phyloP scores from a whole-genome alignment of 2,329 filamentous ascomycete genomes.

The Pyrenophora seminiperda region DNA sequence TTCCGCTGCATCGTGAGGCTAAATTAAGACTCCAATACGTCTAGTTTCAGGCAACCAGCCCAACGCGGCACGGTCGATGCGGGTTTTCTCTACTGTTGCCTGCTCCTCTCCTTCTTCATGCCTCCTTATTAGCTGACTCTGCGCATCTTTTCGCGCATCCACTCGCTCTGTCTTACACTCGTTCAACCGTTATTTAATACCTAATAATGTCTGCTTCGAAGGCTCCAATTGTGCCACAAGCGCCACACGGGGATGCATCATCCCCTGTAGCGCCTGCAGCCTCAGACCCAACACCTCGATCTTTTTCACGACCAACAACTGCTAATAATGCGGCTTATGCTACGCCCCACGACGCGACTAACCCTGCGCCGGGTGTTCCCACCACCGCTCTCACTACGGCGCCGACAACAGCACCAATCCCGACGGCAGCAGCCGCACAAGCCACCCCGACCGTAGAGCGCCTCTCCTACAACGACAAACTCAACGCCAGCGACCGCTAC shows the following conservation, averaged over 20 bases:
- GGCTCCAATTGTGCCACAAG: slow-evolving; percentile 5
- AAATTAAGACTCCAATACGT: slow-evolving; percentile 11
- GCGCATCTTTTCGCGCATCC: slow-evolving; percentile 16
- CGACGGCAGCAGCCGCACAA: neutral
- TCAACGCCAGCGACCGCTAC: slow-evolving; percentile 35
- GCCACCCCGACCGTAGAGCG: slow-evolving; percentile 11
- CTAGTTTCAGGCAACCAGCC: slow-evolving; percentile 11
- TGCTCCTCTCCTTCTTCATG: slow-evolving; percentile 6
- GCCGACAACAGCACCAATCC: slow-evolving; percentile 3
- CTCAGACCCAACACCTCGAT: slow-evolving; percentile 2
- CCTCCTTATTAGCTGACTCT: slow-evolving; percentile 1
- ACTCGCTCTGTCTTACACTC: slow-evolving; percentile 13
- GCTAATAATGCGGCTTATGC: slow-evolving; percentile 1
- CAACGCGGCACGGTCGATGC: neutral
- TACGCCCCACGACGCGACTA: slow-evolving; percentile 3
- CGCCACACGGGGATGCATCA: neutral
- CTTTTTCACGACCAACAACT: slow-evolving; percentile 4
- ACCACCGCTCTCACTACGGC: slow-evolving; percentile 4
- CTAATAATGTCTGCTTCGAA: slow-evolving; percentile 20
- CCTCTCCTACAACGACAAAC: slow-evolving; percentile 28
- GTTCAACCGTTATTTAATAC: slow-evolving; percentile 1
- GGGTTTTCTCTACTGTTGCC: slow-evolving; percentile 4
- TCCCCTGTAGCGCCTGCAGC: neutral
- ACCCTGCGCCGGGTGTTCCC: slow-evolving; percentile 5
- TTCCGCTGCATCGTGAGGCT: slow-evolving; percentile 1